A percentile compares a stretch with the other conserved stretches of the same genome.
These are phyloP conservation scores for Penstemon eatonii DNA, from an alignment of 257 asterid species.

Conservation along the genomic window DNA sequence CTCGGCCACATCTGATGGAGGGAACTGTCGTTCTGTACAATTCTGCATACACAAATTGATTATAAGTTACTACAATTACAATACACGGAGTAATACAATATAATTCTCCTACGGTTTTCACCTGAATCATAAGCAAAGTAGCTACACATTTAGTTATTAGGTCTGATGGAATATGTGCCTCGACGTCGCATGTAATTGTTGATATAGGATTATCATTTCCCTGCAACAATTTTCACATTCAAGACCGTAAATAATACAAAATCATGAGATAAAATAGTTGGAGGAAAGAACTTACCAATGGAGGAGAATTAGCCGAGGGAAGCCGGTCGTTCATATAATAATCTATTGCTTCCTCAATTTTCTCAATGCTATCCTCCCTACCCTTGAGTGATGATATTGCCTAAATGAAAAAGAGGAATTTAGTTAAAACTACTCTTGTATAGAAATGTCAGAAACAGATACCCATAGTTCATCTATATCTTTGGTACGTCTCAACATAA, in stretches of 20 bases:
- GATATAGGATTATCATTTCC: constrained; percentile 43
- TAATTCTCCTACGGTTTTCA: constrained; percentile 6
- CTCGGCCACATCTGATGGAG: constrained; percentile 87
- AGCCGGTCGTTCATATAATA: constrained; percentile 54
- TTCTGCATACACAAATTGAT: constrained; percentile 50
- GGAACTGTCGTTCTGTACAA: constrained; percentile 91
- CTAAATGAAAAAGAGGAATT: constrained; percentile 27
- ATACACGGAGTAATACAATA: too few relatives aligned
- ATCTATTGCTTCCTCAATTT: constrained; percentile 72
- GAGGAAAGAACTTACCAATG: constrained; percentile 42
- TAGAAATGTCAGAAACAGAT: too few relatives aligned
- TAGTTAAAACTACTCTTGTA: too few relatives aligned
- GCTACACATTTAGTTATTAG: constrained; percentile 80
- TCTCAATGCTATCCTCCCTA: constrained; percentile 51
- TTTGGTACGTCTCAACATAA: too few relatives aligned
- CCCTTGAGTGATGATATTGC: constrained; percentile 66
- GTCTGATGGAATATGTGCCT: constrained; percentile 67
- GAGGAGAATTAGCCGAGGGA: constrained; percentile 40
- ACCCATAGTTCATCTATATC: too few relatives aligned
- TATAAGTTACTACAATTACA: not conserved
- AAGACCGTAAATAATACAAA: constrained; percentile 20
- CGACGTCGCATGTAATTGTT: constrained; percentile 45
- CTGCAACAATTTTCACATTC: constrained; percentile 40
- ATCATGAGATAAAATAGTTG: not conserved
- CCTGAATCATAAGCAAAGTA: constrained; percentile 88